Conservation (phyloP, 1,284 basidiomycete species). For the Coniferiporia sulphurascens region DNA sequence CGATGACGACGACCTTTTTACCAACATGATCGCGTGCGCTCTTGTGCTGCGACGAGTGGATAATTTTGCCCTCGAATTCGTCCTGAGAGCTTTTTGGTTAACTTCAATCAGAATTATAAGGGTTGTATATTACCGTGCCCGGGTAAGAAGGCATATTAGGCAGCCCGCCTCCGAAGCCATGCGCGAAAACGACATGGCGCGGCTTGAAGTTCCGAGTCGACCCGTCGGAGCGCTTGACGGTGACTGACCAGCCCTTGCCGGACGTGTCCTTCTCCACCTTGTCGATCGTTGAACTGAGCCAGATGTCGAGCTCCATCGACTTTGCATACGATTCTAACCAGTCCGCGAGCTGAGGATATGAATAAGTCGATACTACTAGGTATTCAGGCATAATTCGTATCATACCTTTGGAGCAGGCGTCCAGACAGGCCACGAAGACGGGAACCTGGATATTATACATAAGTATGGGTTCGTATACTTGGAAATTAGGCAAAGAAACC, state of each 20-base stretch:
- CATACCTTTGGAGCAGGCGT: conserved; percentile 49
- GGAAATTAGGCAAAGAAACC: conserved; percentile 7
- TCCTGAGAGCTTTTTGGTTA: conserved; percentile 26
- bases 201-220: conserved; percentile 44
- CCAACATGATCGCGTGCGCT: conserved; percentile 37
- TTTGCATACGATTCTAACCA: conserved; percentile 68
- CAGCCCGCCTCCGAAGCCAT: conserved; percentile 51
- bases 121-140: conserved; percentile 25
- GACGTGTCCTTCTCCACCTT: conserved; percentile 40
- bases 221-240: conserved; percentile 39
- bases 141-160: conserved; percentile 47
- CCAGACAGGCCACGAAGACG: conserved; percentile 56
- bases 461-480: neutral
- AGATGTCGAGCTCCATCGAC: conserved; percentile 59
- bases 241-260: conserved; percentile 53
- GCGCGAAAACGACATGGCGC: conserved; percentile 57
- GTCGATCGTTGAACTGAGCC: conserved; percentile 50
- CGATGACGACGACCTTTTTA: conserved; percentile 48
- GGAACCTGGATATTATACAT: conserved; percentile 38
- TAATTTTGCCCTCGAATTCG: conserved; percentile 38
- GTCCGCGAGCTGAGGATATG: conserved; percentile 47
- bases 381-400: neutral
- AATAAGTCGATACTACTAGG: conserved; percentile 23
- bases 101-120: neutral
- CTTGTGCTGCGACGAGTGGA: conserved; percentile 39